These are phyloP conservation scores for Mortierella sp. DNA, from an alignment of 371 early-diverging fungal species.

Conservation along the genomic window DNA sequence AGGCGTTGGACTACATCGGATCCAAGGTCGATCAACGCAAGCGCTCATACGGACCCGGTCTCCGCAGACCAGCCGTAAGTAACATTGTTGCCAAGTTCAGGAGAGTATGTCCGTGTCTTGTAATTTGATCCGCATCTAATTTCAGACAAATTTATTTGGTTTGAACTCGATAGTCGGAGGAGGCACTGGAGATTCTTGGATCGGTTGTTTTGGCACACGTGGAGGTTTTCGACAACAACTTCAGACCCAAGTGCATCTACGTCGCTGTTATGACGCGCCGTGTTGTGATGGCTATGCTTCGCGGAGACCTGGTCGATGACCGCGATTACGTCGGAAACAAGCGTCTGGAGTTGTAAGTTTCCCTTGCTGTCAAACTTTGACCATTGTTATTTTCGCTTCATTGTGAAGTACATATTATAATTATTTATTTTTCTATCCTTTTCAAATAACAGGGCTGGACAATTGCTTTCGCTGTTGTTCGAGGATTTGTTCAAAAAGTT, in stretches of 20 bases:
- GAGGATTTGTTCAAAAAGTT: slow-evolving; percentile 99
- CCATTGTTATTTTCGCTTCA: not conserved
- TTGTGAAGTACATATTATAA: not conserved
- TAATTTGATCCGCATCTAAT: not conserved
- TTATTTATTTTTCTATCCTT: not conserved
- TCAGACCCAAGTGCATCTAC: slow-evolving; percentile 96
- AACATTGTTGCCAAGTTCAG: not conserved
- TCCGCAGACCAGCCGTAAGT: slow-evolving; percentile 66
- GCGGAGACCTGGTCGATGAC: slow-evolving; percentile 93
- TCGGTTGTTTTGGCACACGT: slow-evolving; percentile 97
- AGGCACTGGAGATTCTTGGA: slow-evolving; percentile 93
- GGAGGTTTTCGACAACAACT: slow-evolving; percentile 91
- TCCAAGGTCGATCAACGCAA: slow-evolving; percentile 80
- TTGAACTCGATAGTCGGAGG: slow-evolving; percentile 75
- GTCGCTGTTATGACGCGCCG: slow-evolving; percentile 98
- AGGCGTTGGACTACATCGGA: slow-evolving; percentile 95
- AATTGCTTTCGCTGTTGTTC: slow-evolving; percentile 97
- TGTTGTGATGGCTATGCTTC: slow-evolving; percentile 89
- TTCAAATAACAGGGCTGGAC: slow-evolving; percentile 87
- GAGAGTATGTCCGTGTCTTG: not conserved
- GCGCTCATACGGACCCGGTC: slow-evolving; percentile 63
- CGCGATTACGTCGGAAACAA: slow-evolving; percentile 99
- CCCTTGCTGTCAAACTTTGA: not conserved
- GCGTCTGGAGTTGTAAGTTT: slow-evolving; percentile 94
- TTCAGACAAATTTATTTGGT: not conserved